Evolutionary conservation across 768 basidiomycete genomes (phyloP).

Genomic region (Hericium alpestre): DNA sequence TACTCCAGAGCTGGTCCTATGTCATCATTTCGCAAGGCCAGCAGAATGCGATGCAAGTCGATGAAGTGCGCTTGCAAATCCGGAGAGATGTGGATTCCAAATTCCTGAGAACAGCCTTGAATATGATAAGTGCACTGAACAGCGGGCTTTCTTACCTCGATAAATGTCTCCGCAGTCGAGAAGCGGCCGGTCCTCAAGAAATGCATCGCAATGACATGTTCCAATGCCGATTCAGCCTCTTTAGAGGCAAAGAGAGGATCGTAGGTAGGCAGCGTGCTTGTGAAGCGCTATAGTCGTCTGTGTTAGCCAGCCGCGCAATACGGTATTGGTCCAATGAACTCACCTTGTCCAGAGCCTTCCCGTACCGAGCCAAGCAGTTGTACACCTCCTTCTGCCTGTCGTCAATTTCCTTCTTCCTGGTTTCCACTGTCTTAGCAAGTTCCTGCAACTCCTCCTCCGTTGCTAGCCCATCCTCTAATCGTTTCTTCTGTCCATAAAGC

Average conservation of each 20-base stretch:
- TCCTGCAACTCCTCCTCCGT: conserved; percentile 38
- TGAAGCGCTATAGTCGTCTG: conserved; percentile 29
- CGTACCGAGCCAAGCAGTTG: conserved; percentile 61
- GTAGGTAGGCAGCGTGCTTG: conserved; percentile 56
- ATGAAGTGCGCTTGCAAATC: conserved; percentile 48
- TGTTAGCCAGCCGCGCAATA: not conserved
- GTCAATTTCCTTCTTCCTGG: conserved; percentile 74
- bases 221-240: conserved; percentile 48
- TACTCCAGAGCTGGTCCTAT: conserved; percentile 73
- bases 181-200: conserved; percentile 77
- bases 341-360: conserved; percentile 89
- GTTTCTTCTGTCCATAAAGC: conserved; percentile 45
- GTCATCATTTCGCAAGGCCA: conserved; percentile 52
- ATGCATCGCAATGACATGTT: conserved; percentile 64
- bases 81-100: conserved; percentile 42
- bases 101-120: conserved; percentile 40
- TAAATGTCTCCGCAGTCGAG: conserved; percentile 62
- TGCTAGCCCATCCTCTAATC: conserved; percentile 36
- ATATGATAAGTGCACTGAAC: not conserved
- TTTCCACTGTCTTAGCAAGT: conserved; percentile 50
- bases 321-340: conserved; percentile 10
- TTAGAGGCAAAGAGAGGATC: conserved; percentile 55
- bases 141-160: conserved; percentile 38
- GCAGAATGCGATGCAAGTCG: conserved; percentile 63
- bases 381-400: conserved; percentile 87